phyloP scores from a whole-genome alignment of 371 early-diverging fungal genomes.

The Phascolomyces articulosus region DNA sequence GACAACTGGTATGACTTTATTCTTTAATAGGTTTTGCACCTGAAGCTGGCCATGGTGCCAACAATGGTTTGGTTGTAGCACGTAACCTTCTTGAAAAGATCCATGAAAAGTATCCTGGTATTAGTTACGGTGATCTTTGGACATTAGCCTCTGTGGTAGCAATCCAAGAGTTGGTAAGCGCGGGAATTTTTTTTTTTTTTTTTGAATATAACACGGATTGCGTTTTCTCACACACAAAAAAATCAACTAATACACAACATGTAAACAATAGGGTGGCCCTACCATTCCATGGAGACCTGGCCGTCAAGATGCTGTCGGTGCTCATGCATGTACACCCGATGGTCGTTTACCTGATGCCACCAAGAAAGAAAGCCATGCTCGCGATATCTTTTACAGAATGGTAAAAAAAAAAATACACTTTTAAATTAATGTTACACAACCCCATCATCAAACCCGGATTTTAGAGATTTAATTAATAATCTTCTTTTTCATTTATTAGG shows the following conservation, averaged over 20 bases:
- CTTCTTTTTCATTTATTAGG: conserved; percentile 28
- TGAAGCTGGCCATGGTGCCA: conserved; percentile 82
- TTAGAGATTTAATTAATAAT: background rate
- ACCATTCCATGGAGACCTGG: conserved; percentile 89
- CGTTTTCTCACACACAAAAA: background rate
- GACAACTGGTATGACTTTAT: background rate
- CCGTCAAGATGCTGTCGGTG: conserved; percentile 64
- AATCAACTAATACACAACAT: background rate
- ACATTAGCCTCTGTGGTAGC: conserved; percentile 91
- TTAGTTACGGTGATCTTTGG: conserved; percentile 94
- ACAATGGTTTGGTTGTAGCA: conserved; percentile 84
- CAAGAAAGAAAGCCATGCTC: conserved; percentile 73
- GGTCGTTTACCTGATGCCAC: conserved; percentile 93
- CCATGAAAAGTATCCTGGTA: conserved; percentile 83
- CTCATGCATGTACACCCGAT: conserved; percentile 73
- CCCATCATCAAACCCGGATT: background rate
- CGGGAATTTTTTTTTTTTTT: background rate
- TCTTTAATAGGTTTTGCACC: conserved; percentile 57
- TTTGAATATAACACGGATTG: background rate
- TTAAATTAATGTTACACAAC: conserved; percentile 8
- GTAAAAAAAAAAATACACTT: no score
- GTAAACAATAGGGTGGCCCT: conserved; percentile 71
- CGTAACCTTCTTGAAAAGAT: conserved; percentile 82
- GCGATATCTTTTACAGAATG: conserved; percentile 92
- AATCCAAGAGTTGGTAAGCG: conserved; percentile 74